Conservation (phyloP, 1,139 yeast genomes). For the Candida sp. region DNA sequence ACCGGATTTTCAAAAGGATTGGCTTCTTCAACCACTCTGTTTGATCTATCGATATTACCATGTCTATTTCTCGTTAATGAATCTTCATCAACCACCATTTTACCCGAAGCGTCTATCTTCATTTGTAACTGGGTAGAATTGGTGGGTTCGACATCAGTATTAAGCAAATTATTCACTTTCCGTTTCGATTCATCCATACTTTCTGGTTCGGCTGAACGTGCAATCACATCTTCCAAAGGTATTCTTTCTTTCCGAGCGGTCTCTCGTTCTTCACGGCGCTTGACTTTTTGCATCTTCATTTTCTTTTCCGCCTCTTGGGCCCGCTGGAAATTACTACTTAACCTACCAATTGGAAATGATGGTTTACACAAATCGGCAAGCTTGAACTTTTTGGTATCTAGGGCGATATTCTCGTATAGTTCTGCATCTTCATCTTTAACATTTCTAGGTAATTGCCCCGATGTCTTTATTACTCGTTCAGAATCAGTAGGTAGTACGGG, state of each 20-base stretch:
- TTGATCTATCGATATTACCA: slow-evolving; percentile 25
- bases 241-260: slow-evolving; percentile 23
- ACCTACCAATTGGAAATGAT: slow-evolving; percentile 73
- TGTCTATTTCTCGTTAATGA: slow-evolving; percentile 75
- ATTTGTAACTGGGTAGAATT: slow-evolving; percentile 39
- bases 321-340: slow-evolving; percentile 58
- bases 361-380: slow-evolving; percentile 85
- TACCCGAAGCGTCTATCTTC: slow-evolving; percentile 53
- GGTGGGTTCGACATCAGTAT: slow-evolving; percentile 12
- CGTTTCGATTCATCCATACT: slow-evolving; percentile 8
- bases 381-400: slow-evolving; percentile 61
- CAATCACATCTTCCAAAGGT: slow-evolving; percentile 27
- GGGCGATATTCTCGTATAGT: slow-evolving; percentile 37
- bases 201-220: slow-evolving; percentile 28
- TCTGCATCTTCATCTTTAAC: slow-evolving; percentile 40
- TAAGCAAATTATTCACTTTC: slow-evolving; percentile 9
- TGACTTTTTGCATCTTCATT: slow-evolving; percentile 17
- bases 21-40: slow-evolving; percentile 53
- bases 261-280: slow-evolving; percentile 38
- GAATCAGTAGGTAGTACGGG: slow-evolving; percentile 33
- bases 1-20: slow-evolving; percentile 76
- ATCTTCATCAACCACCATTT: slow-evolving; percentile 61
- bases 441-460: slow-evolving; percentile 43
- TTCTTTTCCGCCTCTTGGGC: slow-evolving; percentile 56
- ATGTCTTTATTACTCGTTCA: slow-evolving; percentile 28